Evolutionary conservation across 441 rosid species (phyloP).

Genomic region (Eutrema salsugineum): DNA sequence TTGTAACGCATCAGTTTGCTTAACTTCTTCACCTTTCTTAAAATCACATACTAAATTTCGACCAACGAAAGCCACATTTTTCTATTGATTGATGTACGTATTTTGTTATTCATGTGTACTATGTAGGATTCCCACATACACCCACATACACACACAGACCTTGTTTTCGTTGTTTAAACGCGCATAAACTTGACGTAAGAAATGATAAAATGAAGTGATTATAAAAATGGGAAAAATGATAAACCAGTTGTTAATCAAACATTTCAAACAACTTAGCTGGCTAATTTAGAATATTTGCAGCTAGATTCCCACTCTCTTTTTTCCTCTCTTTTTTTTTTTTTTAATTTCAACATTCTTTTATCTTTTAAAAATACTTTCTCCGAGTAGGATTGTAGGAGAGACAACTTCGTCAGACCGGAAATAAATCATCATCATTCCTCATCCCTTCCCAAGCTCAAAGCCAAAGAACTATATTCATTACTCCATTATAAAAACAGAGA

Average conservation of each 20-base stretch:
- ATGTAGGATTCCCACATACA: background rate
- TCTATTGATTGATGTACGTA: background rate
- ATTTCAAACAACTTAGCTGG: slow-evolving; percentile 29
- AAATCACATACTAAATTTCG: no score
- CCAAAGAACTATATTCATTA: background rate
- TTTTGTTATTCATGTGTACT: background rate
- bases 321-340: background rate
- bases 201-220: background rate
- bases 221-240: background rate
- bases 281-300: slow-evolving; percentile 32
- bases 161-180: background rate
- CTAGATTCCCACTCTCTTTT: slow-evolving; percentile 29
- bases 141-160: background rate
- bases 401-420: slow-evolving; percentile 39
- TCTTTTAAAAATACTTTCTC: background rate
- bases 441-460: slow-evolving; percentile 21
- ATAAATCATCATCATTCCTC: slow-evolving; percentile 29
- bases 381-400: slow-evolving; percentile 22
- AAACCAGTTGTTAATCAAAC: slow-evolving; percentile 27
- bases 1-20: no score
- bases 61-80: no score
- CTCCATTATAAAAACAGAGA: background rate
- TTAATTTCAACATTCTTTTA: background rate
- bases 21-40: no score
- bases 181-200: background rate